These are phyloP conservation scores for Verticillium isaacii DNA, from an alignment of 2,329 filamentous ascomycete species.

Conservation along the genomic window DNA sequence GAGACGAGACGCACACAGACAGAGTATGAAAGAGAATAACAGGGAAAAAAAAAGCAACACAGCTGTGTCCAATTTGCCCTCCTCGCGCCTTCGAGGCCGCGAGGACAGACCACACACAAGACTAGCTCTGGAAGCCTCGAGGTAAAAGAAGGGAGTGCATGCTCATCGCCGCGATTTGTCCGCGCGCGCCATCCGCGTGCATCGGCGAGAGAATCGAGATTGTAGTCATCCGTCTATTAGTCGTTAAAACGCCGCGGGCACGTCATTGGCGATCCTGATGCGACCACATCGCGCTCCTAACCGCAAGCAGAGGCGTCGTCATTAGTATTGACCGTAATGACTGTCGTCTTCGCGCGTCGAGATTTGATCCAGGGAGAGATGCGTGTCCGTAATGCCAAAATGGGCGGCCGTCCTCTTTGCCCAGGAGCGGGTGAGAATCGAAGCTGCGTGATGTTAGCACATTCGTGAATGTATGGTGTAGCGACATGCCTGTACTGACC, in stretches of 20 bases:
- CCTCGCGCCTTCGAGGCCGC: not conserved
- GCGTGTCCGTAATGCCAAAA: slow-evolving; percentile 49
- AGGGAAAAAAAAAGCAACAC: slow-evolving; percentile 4
- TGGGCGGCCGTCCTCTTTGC: slow-evolving; percentile 70
- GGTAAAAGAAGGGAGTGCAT: slow-evolving; percentile 5
- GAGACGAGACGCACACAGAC: slow-evolving; percentile 8
- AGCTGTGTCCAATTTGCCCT: not conserved
- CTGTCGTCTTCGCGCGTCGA: slow-evolving; percentile 16
- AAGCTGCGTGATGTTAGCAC: slow-evolving; percentile 51
- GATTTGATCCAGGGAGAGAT: slow-evolving; percentile 46
- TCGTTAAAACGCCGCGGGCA: not conserved
- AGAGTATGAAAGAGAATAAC: slow-evolving; percentile 11
- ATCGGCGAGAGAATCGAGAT: not conserved
- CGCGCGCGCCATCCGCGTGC: not conserved
- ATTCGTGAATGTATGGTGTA: slow-evolving; percentile 7
- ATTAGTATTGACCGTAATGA: slow-evolving; percentile 21
- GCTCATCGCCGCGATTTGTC: not conserved
- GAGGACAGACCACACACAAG: slow-evolving; percentile 7
- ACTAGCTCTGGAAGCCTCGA: slow-evolving; percentile 4
- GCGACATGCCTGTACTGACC: slow-evolving; percentile 52
- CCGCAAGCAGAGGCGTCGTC: slow-evolving; percentile 11
- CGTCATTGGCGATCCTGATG: slow-evolving; percentile 6
- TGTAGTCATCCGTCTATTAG: slow-evolving; percentile 1
- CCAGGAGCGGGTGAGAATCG: slow-evolving; percentile 88
- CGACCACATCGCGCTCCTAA: not conserved